A percentile compares a stretch with the other conserved stretches of the same genome.
phyloP scores from a whole-genome alignment of 345 rosid genomes.

The Salix purpurea region DNA sequence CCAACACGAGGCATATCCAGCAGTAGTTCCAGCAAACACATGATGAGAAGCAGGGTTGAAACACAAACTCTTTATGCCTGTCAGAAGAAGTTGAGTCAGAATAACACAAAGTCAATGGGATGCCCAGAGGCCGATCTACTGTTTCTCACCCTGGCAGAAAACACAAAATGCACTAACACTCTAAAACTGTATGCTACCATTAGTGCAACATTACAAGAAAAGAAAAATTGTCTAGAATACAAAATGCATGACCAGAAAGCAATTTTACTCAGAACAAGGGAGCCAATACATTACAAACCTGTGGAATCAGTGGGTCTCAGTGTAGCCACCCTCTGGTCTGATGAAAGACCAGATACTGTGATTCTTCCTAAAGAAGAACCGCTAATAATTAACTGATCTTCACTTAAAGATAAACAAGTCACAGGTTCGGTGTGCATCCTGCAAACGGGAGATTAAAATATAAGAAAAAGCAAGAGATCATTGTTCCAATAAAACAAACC shows the following conservation, averaged over 20 bases:
- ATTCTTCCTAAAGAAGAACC: slow-evolving; percentile 78
- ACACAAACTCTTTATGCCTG: slow-evolving; percentile 73
- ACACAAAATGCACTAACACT: not conserved
- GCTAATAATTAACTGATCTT: slow-evolving; percentile 59
- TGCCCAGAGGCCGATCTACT: not conserved
- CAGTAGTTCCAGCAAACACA: slow-evolving; percentile 72
- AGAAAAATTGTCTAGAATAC: not conserved
- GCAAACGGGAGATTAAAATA: slow-evolving; percentile 11
- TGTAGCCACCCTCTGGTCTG: slow-evolving; percentile 57
- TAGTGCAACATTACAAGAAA: not conserved
- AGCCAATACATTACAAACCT: slow-evolving; percentile 37
- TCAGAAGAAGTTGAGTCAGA: slow-evolving; percentile 12
- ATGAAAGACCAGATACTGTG: slow-evolving; percentile 53
- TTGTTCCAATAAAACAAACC: not conserved
- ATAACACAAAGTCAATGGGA: not conserved
- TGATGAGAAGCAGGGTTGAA: slow-evolving; percentile 53
- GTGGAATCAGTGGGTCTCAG: slow-evolving; percentile 54
- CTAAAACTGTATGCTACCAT: not conserved
- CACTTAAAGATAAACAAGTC: slow-evolving; percentile 66
- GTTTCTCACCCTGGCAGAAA: not conserved
- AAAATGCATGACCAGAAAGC: not conserved
- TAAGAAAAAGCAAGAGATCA: not conserved
- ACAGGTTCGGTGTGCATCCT: slow-evolving; percentile 76
- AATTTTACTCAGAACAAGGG: not conserved
- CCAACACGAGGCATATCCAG: slow-evolving; percentile 75